These are phyloP conservation scores for Calonectria pauciramosa DNA, from an alignment of 2,329 filamentous ascomycete genomes.

Conservation along the genomic window DNA sequence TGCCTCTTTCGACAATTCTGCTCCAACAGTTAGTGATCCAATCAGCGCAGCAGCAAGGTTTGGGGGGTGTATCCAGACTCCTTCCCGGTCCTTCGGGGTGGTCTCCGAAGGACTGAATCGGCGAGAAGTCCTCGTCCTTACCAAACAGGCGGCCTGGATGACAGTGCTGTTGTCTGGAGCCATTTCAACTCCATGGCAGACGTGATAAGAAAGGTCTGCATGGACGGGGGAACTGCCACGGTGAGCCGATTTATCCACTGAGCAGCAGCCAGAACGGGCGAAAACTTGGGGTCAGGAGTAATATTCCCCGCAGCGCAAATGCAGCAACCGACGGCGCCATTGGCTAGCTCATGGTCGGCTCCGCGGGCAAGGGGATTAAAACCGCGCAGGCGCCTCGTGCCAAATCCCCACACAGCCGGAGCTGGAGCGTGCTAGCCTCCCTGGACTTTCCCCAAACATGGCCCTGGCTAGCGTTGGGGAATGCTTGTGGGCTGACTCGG, in stretches of 20 bases:
- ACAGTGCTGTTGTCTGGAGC: slow-evolving; percentile 19
- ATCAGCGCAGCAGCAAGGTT: background rate
- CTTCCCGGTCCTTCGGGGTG: background rate
- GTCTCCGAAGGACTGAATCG: background rate
- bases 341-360: background rate
- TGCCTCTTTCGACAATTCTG: slow-evolving; percentile 31
- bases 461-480: slow-evolving; percentile 15
- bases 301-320: slow-evolving; percentile 21
- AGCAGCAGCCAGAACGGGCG: background rate
- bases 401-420: background rate
- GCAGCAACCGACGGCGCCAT: slow-evolving; percentile 4
- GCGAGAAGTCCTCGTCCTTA: slow-evolving; percentile 13
- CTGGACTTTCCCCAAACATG: background rate
- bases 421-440: background rate
- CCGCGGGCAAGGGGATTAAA: background rate
- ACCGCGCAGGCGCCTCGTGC: background rate
- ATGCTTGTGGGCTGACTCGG: slow-evolving; percentile 19
- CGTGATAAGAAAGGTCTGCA: background rate
- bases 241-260: slow-evolving; percentile 20
- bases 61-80: too few species aligned
- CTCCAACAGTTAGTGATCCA: background rate
- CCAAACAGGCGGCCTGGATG: slow-evolving; percentile 23
- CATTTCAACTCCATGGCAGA: slow-evolving; percentile 22
- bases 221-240: slow-evolving; percentile 11
- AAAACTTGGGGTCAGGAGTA: slow-evolving; percentile 18